phyloP scores from a whole-genome alignment of 73 alveolate species.

The Diophrys appendiculata region DNA sequence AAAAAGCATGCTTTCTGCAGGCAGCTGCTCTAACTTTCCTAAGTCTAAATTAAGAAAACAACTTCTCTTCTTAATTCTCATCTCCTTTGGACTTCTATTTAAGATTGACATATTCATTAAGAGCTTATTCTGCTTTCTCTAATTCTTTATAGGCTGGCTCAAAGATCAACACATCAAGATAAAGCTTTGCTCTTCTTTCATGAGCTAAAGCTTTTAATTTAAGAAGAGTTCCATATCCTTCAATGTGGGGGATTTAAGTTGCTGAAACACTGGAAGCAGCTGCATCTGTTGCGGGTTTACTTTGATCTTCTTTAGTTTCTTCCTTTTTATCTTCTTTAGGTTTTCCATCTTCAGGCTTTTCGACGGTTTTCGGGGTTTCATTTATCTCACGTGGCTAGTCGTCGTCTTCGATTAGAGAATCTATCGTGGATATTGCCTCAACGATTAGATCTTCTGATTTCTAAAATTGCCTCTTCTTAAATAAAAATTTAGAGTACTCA shows the following conservation, averaged over 20 bases:
- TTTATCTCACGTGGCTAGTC: not conserved
- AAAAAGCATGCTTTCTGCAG: not conserved
- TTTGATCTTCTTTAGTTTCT: too few relatives aligned
- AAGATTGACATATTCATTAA: not conserved
- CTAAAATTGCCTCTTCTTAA: not conserved
- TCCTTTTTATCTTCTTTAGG: too few relatives aligned
- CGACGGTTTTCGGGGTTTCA: too few relatives aligned
- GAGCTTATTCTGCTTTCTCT: not conserved
- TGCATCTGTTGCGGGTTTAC: too few relatives aligned
- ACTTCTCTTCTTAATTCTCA: not conserved
- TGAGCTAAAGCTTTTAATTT: not conserved
- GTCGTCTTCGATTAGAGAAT: not conserved
- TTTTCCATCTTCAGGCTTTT: too few relatives aligned
- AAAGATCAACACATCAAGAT: not conserved
- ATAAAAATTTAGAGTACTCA: not conserved
- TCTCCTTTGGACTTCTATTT: not conserved
- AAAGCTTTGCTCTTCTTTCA: not conserved
- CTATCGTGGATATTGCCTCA: not conserved
- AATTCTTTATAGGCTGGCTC: not conserved
- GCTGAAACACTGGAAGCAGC: too few relatives aligned
- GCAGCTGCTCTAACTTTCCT: not conserved
- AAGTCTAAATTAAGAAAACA: not conserved
- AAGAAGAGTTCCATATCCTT: not conserved
- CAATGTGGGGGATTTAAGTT: too few relatives aligned
- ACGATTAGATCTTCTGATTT: not conserved